Conservation (phyloP, 2,329 filamentous ascomycete genomes). For the Camptophora hylomeconis region DNA sequence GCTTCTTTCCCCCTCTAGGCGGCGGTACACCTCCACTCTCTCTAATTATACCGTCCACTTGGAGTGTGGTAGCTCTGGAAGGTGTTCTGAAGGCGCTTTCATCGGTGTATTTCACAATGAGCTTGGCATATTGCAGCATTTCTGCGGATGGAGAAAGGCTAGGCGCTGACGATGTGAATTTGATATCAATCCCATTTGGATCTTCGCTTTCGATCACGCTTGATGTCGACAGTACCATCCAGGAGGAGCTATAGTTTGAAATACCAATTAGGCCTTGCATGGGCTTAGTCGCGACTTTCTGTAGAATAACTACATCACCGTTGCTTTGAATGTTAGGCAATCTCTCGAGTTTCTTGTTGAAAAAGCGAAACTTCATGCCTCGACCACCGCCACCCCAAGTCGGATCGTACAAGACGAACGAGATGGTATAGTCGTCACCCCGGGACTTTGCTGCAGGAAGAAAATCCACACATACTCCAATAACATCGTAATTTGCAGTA, state of each 20-base stretch:
- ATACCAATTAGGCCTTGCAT: conserved; percentile 3
- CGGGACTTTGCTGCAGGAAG: conserved; percentile 39
- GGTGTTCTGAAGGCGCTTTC: conserved; percentile 5
- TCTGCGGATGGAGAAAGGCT: conserved; percentile 4
- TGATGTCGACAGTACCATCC: conserved; percentile 7
- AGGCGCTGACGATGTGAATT: conserved; percentile 3
- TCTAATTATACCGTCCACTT: conserved; percentile 7
- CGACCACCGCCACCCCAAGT: conserved; percentile 29
- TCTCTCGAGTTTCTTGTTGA: conserved; percentile 33
- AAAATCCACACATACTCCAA: conserved; percentile 59
- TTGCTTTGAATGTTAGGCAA: conserved; percentile 33
- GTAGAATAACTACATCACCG: conserved; percentile 54
- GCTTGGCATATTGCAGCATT: conserved; percentile 13
- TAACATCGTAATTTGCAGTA: conserved; percentile 37
- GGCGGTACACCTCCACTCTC: conserved; percentile 7
- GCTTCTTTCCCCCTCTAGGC: conserved; percentile 37
- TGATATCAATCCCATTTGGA: conserved; percentile 5
- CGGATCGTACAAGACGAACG: conserved; percentile 47
- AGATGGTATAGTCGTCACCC: conserved; percentile 47
- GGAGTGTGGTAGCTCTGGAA: conserved; percentile 6
- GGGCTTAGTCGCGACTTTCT: conserved; percentile 35
- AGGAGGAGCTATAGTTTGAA: conserved; percentile 5
- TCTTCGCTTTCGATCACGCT: conserved; percentile 6
- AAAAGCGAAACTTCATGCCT: conserved; percentile 45
- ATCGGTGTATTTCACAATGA: conserved; percentile 10